Base-by-base conservation (phyloP, 805 yeast species). In the Kodamaea kaohsiungensis region DNA sequence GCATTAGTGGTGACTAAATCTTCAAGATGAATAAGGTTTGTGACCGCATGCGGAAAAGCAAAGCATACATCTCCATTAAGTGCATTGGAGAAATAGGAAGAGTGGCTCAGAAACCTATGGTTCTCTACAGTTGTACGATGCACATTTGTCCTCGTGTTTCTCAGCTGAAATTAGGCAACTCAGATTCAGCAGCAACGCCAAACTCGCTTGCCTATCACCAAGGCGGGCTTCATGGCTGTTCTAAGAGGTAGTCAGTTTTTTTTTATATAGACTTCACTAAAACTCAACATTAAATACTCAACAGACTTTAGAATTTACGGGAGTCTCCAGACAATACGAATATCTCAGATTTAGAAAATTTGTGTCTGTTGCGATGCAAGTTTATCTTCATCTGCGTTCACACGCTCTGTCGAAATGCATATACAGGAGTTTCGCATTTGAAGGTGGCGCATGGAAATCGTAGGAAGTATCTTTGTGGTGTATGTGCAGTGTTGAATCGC, bases 361-460 rank as follows among this genome's bases (percentile, higher is more conserved):
- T 27, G 48, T 46, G 38, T 27, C 35, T 46, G 38, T 46, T 46
- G 48, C 48, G 39, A 46, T 46, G 48, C 48, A 37, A 46, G 48
- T 46, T 46, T 46, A 46, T 46, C 48, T 46, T 46, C 48, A 46
- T 46, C 48, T 46, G 48, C 48, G 48, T 46, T n/a, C n/a, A n/a
- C n/a, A n/a, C n/a, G n/a, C n/a, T n/a, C n/a, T n/a, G n/a, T n/a
- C n/a, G n/a, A n/a, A n/a, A n/a, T n/a, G n/a, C n/a, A n/a, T n/a
- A n/a, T n/a, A n/a, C n/a, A n/a, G n/a, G n/a, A n/a, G n/a, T n/a
- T n/a, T n/a, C 48, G 48, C 48, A 46, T 17, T 16, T 17, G 22
- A 30, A 12, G 8, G 35, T 30, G 13, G 35, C 45, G 45, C 45
- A 40, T 40, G 45, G 45, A 40, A 38, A 40, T 40, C 45, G 19